A percentile compares a stretch with the other conserved stretches of the same genome.
phyloP scores from a whole-genome alignment of 768 basidiomycete genomes.

The Termitomyces sp. region DNA sequence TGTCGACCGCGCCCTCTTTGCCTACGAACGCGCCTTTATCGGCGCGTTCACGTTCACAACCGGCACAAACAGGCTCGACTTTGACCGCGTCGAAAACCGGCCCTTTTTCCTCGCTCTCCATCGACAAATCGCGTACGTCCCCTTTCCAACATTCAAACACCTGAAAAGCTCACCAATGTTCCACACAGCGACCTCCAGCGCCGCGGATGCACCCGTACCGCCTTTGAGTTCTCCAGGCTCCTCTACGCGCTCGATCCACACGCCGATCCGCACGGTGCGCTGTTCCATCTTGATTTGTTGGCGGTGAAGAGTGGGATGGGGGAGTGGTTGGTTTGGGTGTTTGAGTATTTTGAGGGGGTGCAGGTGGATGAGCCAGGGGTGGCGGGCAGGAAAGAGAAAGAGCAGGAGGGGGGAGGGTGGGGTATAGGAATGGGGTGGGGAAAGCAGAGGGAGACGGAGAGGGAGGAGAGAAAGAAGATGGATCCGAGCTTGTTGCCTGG shows the following conservation, averaged over 20 bases:
- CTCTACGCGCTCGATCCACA: constrained; percentile 82
- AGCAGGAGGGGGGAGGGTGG: constrained; percentile 5
- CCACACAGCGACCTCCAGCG: constrained; percentile 70
- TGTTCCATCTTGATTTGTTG: constrained; percentile 82
- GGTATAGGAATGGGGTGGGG: constrained; percentile 12
- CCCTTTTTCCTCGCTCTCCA: too few species aligned
- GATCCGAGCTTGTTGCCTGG: constrained; percentile 71
- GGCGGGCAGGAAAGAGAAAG: neutral
- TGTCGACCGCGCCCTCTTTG: too few species aligned
- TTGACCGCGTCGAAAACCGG: too few species aligned
- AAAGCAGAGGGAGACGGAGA: neutral
- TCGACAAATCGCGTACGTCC: neutral
- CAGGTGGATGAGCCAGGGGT: neutral
- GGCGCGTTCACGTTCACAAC: too few species aligned
- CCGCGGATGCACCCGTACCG: constrained; percentile 85
- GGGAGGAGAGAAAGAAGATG: constrained; percentile 26
- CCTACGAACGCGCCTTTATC: too few species aligned
- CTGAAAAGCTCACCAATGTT: too few species aligned
- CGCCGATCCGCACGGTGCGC: constrained; percentile 84
- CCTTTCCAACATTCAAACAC: too few species aligned
- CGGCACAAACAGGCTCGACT: too few species aligned
- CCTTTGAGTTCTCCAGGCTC: constrained; percentile 89
- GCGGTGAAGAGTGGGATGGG: constrained; percentile 77
- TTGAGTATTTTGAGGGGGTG: constrained; percentile 36
- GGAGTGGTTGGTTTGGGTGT: constrained; percentile 77